Percentiles rank a stretch among this genome's conserved stretches.
These are phyloP conservation scores for Gnomoniopsis smithogilvyi DNA, from an alignment of 2,329 filamentous ascomycete species.

Conservation along the genomic window DNA sequence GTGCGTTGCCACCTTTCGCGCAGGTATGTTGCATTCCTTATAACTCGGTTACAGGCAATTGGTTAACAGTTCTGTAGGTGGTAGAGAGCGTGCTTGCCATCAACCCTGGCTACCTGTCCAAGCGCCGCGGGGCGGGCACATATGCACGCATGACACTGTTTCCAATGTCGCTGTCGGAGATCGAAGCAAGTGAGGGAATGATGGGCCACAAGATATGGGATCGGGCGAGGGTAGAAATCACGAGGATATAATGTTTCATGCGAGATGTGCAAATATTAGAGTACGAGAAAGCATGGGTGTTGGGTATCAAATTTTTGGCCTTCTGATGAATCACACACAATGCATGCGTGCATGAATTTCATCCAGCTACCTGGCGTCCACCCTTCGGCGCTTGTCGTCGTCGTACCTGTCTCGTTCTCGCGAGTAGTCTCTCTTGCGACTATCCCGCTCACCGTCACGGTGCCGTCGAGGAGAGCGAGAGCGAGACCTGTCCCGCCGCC, in stretches of 20 bases:
- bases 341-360: background rate
- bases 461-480: conserved; percentile 50
- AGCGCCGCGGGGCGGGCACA: conserved; percentile 79
- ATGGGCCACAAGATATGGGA: conserved; percentile 76
- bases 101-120: conserved; percentile 86
- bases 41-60: background rate
- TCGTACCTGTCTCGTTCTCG: conserved; percentile 50
- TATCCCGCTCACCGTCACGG: conserved; percentile 41
- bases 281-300: background rate
- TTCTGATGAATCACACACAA: background rate
- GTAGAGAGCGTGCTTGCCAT: conserved; percentile 86
- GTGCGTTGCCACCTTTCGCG: conserved; percentile 78
- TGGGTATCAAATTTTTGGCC: conserved; percentile 18
- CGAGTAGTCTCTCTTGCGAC: conserved; percentile 57
- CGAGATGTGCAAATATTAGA: background rate
- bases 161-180: conserved; percentile 57
- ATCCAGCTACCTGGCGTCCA: conserved; percentile 39
- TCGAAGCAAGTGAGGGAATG: conserved; percentile 55
- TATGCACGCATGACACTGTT: conserved; percentile 78
- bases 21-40: conserved; percentile 58
- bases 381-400: conserved; percentile 57
- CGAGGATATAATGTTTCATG: conserved; percentile 56
- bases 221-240: conserved; percentile 81
- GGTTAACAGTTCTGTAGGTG: conserved; percentile 53
- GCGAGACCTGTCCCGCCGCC: conserved; percentile 35